Conservation (phyloP, 306 rosid genomes). For the Prunus campanulata region DNA sequence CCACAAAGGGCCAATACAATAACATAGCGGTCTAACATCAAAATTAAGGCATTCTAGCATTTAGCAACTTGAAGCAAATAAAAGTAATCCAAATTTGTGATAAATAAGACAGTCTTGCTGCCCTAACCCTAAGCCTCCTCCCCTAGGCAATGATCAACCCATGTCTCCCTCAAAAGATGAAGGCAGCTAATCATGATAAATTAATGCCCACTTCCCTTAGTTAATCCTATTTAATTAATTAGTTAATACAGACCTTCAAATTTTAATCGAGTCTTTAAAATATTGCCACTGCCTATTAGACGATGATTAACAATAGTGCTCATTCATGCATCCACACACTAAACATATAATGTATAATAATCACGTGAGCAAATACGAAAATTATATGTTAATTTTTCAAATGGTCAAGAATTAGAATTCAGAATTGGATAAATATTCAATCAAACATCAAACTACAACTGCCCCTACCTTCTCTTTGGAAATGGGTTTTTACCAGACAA, state of each 20-base stretch:
- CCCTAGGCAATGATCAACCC: too few relatives aligned
- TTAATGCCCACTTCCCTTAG: background rate
- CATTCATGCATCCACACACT: background rate
- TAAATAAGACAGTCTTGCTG: background rate
- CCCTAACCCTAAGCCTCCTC: background rate
- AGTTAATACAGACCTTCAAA: too few relatives aligned
- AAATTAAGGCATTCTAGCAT: background rate
- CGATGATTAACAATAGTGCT: background rate
- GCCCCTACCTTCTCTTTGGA: background rate
- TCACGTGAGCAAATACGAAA: background rate
- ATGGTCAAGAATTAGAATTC: background rate
- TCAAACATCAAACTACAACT: background rate
- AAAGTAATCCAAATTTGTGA: background rate
- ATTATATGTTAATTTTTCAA: background rate
- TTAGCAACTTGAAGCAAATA: background rate
- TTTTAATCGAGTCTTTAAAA: too few relatives aligned
- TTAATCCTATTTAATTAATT: background rate
- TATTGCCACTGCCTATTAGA: too few relatives aligned
- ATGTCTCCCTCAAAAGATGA: too few relatives aligned
- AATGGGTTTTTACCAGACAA: conserved; percentile 11
- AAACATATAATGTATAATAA: background rate
- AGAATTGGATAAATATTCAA: background rate
- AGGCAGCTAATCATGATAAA: background rate
- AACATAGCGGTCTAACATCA: accelerated
- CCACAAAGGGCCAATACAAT: too few relatives aligned